Base-by-base conservation (phyloP, 1,139 yeast species). In the Suhomyces taliae region DNA sequence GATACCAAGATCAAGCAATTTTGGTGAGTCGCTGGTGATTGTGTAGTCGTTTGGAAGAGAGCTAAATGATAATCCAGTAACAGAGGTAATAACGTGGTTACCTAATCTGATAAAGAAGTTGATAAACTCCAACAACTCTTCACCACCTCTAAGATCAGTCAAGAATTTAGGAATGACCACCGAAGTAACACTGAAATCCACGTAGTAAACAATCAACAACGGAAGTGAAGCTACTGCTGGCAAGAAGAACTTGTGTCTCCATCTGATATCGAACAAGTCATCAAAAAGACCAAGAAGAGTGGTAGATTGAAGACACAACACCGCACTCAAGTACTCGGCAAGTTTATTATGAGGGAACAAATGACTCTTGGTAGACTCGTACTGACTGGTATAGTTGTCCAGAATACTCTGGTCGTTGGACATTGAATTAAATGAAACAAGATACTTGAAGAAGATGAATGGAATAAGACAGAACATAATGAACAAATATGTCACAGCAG, bases 161-260 rank as follows among this genome's bases (percentile, higher is more conserved):
- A 89, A 61, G 57, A 89, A 85, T 33, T 78, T 78, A 1, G 99
- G 99, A 2, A 95, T 77, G 51, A 90, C 81, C n/a, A 93, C 86
- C 37, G 87, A 83, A 0, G 99, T 93, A 39, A 90, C 90, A 53
- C 97, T 95, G 65, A 89, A 93, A 66, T 93, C 98, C 48, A 91
- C 93, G 57, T 89, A 90, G 67, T 93, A 93, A 4, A 93, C 97
- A 29, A 93, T 82, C 51, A 93, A 74, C 57, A 95, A 74, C 4
- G 99, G 99, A 43, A 93, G 83, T 1, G 96, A 85, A 0, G 97
- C 97, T 47, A 95, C 82, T 0, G 97, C 97, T 0, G 99, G 99
- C 55, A 93, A 65, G 61, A 93, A 90, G 69, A 93, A 90, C 73
- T 93, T 93, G 70, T 93, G 96, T 62, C 99, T 78, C 99, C 99